Base-by-base conservation (phyloP, 768 basidiomycete species). In the Suillus spraguei region DNA sequence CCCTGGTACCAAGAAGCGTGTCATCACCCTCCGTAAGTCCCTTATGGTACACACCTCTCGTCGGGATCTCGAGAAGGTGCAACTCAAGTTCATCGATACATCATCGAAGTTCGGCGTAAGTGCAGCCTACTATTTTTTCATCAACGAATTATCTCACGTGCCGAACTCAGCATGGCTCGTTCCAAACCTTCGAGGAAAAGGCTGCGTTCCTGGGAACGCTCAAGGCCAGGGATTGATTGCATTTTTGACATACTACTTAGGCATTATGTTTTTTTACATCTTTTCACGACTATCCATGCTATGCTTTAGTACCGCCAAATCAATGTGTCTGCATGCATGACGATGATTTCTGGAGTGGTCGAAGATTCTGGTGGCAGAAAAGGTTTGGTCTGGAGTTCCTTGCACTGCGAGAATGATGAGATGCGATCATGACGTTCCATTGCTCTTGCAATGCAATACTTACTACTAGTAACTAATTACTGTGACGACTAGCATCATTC, bases 101-200 rank as follows among this genome's bases (percentile, higher is more conserved):
- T 93, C 95, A 49, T 96, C 94, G 79, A 97, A 97, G 81, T 95
- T 95, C 80, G 95, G 96, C 70, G 92, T 93, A 87, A 69, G 90
- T 85, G 20, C 35, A 60, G 17, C 36, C 24, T n/a, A 50, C 54
- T 62, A 10, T 28, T 53, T 36, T 39, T 16, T 28, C 7, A 24
- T 28, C 7, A 32, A 33, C 4, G 8, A 35, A 52, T 59, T 60
- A 59, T 33, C 38, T 63, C 52, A 32, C 59, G 47, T 59, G 55
- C 60, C 49, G 59, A 65, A 55, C 70, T 24, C 68, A 93, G 92
- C 96, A 97, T 75, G 95, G 95, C 72, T 89, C 91, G 55, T 97
- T 96, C 94, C 95, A 99, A 85, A 95, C 95, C 56, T 84, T 85
- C 82, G 92, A 93, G 81, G 97, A 98, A 89, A 98, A 98, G 87